Base-by-base conservation (phyloP, 768 basidiomycete genomes). In the Tricholoma hemisulphureum region DNA sequence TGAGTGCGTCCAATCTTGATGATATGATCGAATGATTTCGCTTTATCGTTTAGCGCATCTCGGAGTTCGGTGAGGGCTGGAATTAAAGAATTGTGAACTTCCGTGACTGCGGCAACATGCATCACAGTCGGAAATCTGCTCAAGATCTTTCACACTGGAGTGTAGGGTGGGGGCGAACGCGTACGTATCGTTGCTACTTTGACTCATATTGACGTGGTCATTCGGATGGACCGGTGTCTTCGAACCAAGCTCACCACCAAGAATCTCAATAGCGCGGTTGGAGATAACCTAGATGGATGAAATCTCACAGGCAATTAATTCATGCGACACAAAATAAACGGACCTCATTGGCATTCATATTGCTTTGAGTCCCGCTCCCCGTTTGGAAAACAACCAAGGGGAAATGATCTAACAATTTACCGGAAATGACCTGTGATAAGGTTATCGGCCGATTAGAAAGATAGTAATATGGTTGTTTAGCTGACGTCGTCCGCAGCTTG, bases 1-100 rank as follows among this genome's bases (percentile, higher is more conserved):
- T 99, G 97, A 4, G 97, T 99, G 43, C 97, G 89, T 35, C 97
- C 97, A 67, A 99, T 99, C 74, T 99, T 99, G 73, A 98, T 93
- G 67, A 99, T 98, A 68, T 89, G 75, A 28, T 89, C 87, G 69
- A 98, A 99, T 1, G 79, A 81, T 64, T 88, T 85, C 11, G 88
- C 77, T 77, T 98, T 99, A 57, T 78, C 83, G 56, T 89, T 83
- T 50, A 99, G 78, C 5, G 91, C 94, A 71, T 91, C 87, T 50
- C 87, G 87, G 35, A 99, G 84, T 69, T 89, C 87, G 34, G 80
- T 81, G 26, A 99, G 77, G 23, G 95, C 94, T 34, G 97, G 97
- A 58, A 99, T 73, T 49, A 99, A 80, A 39, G 83, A 81, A 24
- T 81, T 74, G 69, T 83, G 81, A 63, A 99, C 84, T 73, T 98